A percentile compares a stretch with the other conserved stretches of the same genome.
Evolutionary conservation across 83 land plant species (phyloP).

Genomic region (Diphasiastrum complanatum): DNA sequence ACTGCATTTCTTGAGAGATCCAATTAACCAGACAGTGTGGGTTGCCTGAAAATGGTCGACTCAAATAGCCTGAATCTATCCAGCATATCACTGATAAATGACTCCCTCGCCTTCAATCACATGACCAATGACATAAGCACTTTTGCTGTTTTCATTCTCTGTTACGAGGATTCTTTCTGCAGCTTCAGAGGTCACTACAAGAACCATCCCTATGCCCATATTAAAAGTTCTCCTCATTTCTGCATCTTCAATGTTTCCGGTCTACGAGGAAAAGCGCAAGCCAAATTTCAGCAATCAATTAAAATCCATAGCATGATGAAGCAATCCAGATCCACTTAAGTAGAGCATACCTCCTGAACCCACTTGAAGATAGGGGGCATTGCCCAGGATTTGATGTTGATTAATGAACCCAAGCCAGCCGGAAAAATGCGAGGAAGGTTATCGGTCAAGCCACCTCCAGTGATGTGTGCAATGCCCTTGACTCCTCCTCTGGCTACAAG

Average conservation of each 20-base stretch:
- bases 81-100: conserved; percentile 35
- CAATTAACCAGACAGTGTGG: no score
- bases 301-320: background rate
- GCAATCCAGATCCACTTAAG: background rate
- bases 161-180: conserved; percentile 40
- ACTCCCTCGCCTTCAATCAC: conserved; percentile 79
- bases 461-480: conserved; percentile 96
- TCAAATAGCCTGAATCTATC: no score
- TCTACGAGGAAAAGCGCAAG: conserved; percentile 29
- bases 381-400: conserved; percentile 64
- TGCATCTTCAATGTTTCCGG: conserved; percentile 67
- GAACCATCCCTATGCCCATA: conserved; percentile 99
- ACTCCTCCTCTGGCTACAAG: conserved; percentile 64
- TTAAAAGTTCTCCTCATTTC: conserved; percentile 95
- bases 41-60: no score
- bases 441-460: conserved; percentile 98
- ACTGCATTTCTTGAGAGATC: no score
- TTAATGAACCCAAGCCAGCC: conserved; percentile 67
- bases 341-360: conserved; percentile 65
- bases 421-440: conserved; percentile 96
- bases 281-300: background rate
- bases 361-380: conserved; percentile 82
- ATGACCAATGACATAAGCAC: conserved; percentile 58
- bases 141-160: conserved; percentile 15
- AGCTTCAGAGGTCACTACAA: conserved; percentile 50